Evolutionary conservation across 1,284 basidiomycete genomes (phyloP), one percentile per base, ranked within the genome.

Genomic region (Heliocybe sulcata): DNA sequence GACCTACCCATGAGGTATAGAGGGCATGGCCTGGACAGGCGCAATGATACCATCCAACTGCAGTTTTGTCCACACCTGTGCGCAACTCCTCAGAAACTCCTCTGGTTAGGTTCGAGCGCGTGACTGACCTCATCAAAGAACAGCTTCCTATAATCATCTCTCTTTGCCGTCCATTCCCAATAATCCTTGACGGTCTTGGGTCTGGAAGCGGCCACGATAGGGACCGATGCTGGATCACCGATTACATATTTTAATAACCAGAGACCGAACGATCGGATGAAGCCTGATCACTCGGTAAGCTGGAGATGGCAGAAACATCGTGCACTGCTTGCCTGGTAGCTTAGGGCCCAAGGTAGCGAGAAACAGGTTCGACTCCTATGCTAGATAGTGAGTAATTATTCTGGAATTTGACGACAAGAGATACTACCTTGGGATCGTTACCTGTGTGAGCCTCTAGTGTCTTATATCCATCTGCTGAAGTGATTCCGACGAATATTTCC

Each of bases 381-480:
- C 27, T n/a, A n/a, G n/a, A 27, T 25, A 47, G 52, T 33, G 53
- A 54, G 53, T 54, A 45, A 52, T 27, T 22, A 22, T 11, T 29
- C 47, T 22, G 22, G 27, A 22, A 29, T 6, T 22, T 49, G 47
- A 49, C n/a, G 14, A 25, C 9, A 8, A n/a, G 38, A 31, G 4
- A 12, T 16, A 65, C 50, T 56, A 81, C 90, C 73, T 78, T 76
- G 1, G 83, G 81, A 67, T 96, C 94, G 8, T 79, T 75, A 9
- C 83, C 83, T 2, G 93, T 66, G 58, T 85, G 80, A 31, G 79
- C 76, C 12, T 85, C 71, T 64, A 94, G 74, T 9, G 78, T 85
- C 63, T 81, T 76, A 69, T 90, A 94, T 1, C 87, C 88, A 63
- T 94, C 94, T 0, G 90, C 76, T 1, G 88, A 84, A 0, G 80